phyloP scores from a whole-genome alignment of 108 stramenopile species.

The Aureococcus anophagefferens region DNA sequence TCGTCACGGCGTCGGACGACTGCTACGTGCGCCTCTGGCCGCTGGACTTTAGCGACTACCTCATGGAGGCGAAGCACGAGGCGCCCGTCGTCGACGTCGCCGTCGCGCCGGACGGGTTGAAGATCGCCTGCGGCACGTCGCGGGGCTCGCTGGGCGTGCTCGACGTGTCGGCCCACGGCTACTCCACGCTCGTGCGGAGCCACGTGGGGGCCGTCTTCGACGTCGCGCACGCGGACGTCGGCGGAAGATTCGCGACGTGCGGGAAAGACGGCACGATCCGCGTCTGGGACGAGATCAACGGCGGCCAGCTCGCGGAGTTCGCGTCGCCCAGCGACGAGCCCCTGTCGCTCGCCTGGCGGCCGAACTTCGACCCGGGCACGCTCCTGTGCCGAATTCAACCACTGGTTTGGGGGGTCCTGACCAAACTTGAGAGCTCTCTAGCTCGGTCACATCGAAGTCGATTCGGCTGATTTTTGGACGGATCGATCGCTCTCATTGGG shows the following conservation, averaged over 20 bases:
- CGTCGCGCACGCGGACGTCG: slow-evolving; percentile 1
- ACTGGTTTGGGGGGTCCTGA: too few species aligned
- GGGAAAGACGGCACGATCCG: slow-evolving; percentile 24
- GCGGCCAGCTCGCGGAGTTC: slow-evolving; percentile 43
- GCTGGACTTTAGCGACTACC: slow-evolving; percentile 46
- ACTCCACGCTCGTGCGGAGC: slow-evolving; percentile 37
- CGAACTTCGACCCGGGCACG: slow-evolving; percentile 1
- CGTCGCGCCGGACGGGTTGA: slow-evolving; percentile 17
- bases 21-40: slow-evolving; percentile 50
- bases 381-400: too few species aligned
- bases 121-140: slow-evolving; percentile 13
- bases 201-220: slow-evolving; percentile 23
- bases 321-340: slow-evolving; percentile 1
- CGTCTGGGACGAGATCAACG: slow-evolving; percentile 34
- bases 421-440: too few species aligned
- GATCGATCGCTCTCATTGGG: too few species aligned
- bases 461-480: too few species aligned
- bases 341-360: neutral
- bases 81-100: slow-evolving; percentile 7
- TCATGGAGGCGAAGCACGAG: slow-evolving; percentile 45
- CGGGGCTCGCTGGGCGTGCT: slow-evolving; percentile 35
- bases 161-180: slow-evolving; percentile 36
- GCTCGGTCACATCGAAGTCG: too few species aligned
- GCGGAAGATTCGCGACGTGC: slow-evolving; percentile 14
- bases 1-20: slow-evolving; percentile 40